These are phyloP conservation scores for Dactylella cylindrospora DNA, from an alignment of 2,329 filamentous ascomycete genomes.

Conservation along the genomic window DNA sequence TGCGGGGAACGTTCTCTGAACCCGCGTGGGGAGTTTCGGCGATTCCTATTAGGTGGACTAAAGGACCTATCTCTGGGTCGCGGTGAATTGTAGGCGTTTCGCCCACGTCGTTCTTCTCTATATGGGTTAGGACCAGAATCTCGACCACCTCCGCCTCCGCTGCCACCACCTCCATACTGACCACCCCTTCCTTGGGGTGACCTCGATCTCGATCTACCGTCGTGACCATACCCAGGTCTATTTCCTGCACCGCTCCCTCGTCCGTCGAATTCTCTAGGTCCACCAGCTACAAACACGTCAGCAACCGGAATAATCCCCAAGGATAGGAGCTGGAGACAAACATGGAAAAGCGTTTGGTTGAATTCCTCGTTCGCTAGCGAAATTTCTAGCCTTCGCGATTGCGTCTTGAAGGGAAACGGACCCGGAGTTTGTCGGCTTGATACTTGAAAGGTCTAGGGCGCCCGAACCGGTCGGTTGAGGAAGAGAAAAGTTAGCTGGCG, in stretches of 20 bases:
- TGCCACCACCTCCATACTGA: slow-evolving; percentile 65
- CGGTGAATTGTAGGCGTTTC: slow-evolving; percentile 57
- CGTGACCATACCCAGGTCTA: slow-evolving; percentile 56
- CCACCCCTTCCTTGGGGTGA: slow-evolving; percentile 67
- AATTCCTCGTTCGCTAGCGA: slow-evolving; percentile 48
- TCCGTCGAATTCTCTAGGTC: slow-evolving; percentile 27
- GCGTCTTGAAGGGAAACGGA: slow-evolving; percentile 82
- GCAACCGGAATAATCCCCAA: slow-evolving; percentile 15
- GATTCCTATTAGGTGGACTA: slow-evolving; percentile 54
- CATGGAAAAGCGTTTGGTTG: slow-evolving; percentile 45
- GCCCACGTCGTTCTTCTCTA: slow-evolving; percentile 74
- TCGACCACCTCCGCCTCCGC: slow-evolving; percentile 12
- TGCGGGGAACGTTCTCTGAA: slow-evolving; percentile 63
- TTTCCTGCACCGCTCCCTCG: slow-evolving; percentile 7
- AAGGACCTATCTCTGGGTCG: slow-evolving; percentile 70
- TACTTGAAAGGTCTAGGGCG: slow-evolving; percentile 75
- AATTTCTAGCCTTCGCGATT: slow-evolving; percentile 76
- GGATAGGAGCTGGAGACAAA: slow-evolving; percentile 1
- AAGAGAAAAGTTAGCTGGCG: slow-evolving; percentile 55
- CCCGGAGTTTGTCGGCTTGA: slow-evolving; percentile 76
- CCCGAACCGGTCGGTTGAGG: slow-evolving; percentile 73
- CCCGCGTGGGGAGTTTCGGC: slow-evolving; percentile 50
- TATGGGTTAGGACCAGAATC: slow-evolving; percentile 64
- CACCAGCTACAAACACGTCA: slow-evolving; percentile 44
- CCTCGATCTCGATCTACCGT: slow-evolving; percentile 66